Evolutionary conservation across 306 rosid species (phyloP), one percentile per base, ranked within the genome.

Genomic region (Inga oerstediana): DNA sequence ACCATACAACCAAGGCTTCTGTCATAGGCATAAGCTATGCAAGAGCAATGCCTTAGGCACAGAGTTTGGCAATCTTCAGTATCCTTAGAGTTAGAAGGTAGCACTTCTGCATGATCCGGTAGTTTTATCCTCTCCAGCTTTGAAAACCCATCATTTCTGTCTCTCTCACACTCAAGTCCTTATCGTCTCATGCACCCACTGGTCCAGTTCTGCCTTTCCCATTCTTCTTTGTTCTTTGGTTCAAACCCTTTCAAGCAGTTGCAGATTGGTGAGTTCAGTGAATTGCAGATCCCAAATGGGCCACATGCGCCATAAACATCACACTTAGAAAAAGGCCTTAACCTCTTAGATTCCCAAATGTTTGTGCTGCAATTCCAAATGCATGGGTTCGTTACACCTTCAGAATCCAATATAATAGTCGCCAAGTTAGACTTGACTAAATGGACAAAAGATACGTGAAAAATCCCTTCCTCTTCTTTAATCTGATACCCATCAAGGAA

Each of bases 171-270:
- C 74, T 78, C 51, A 58, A 85, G 24, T 13, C 54, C 37, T 49
- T 69, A 46, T 12, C 70, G 82, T 61, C 87, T 83, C 66, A 84
- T 61, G 73, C 93, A 92, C 24, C 94, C 88, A 54, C 39, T 61
- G 4, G 69, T 85, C 89, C 89, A 88, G 35, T 78, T 81, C 1
- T 82, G 52, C 2, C 3, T 58, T 0, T 70, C 66, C 91, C 94
- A 90, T 1, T 80, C 87, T 22, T 82, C 66, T 72, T 7, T 32
- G 48, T 77, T 83, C 79, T 65, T 83, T 15, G 86, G 88, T 13
- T 11, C 24, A 74, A 71, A 91, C 61, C 92, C 92, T n/a, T 41
- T 74, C 67, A 87, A 78, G 49, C 92, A 91, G 19, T 52, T 76
- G 39, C 94, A 91, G 35, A 75, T 7, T 2, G 91, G 85, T 10